Evolutionary conservation across 257 asterid species (phyloP).

Genomic region (Solanum pinnatisectum): DNA sequence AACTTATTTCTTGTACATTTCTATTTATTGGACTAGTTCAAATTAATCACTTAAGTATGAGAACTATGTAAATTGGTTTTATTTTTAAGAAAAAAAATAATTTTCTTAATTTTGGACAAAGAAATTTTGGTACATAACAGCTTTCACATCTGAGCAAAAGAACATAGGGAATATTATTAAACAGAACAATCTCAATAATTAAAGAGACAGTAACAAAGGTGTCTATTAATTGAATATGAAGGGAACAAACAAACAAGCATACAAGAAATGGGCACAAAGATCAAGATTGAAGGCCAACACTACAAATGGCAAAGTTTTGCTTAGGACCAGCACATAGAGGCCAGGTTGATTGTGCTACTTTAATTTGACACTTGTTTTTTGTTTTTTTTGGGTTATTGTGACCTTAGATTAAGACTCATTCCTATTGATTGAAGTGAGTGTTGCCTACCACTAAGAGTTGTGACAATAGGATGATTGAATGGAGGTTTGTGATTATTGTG

Average conservation of each 20-base stretch:
- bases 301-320: background rate
- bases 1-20: background rate
- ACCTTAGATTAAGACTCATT: background rate
- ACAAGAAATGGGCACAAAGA: background rate
- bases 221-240: background rate
- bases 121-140: background rate
- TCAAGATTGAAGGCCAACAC: background rate
- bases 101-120: background rate
- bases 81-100: background rate
- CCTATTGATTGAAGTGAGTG: no score
- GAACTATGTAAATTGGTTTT: background rate
- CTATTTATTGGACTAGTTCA: background rate
- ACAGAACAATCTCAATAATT: background rate
- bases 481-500: background rate
- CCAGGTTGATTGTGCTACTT: background rate
- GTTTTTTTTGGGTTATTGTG: background rate
- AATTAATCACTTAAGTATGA: background rate
- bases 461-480: background rate
- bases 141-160: background rate
- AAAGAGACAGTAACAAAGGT: background rate
- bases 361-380: background rate
- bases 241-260: background rate
- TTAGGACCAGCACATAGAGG: background rate
- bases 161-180: background rate
- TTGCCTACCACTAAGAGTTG: background rate